Evolutionary conservation across 345 rosid species (phyloP), one percentile per base, ranked within the genome.

Genomic region (Clarkia xantiana): DNA sequence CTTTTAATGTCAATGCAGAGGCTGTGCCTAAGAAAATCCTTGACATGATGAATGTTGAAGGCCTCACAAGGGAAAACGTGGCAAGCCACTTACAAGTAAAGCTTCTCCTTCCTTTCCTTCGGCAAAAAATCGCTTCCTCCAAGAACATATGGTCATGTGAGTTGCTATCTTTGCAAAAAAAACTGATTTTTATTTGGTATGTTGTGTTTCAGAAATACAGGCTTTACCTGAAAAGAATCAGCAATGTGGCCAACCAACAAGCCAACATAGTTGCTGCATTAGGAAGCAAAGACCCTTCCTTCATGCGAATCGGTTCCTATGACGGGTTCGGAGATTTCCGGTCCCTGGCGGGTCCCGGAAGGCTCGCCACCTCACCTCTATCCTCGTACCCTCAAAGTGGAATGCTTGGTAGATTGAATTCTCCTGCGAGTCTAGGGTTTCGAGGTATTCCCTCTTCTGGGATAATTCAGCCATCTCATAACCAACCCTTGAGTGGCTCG

Each of bases 1-100:
- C 44, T 50, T 17, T 1, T 52, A 52, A 18, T 51, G 44, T 43
- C 12, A 53, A 49, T 71, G 74, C 82, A 91, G 98, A 87, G 71
- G 96, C 96, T 51, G 95, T 87, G 56, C 98, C 98, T 2, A 91
- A 91, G 68, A 84, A 80, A 76, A 87, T 91, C 58, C 87, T 91
- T 52, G 96, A 86, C 61, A 59, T 76, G 55, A 91, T 91, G 98
- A 80, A 84, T 57, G 78, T 84, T 50, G 98, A 84, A 50, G 79
- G 85, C 56, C 82, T 86, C 52, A 84, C 96, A 8, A 84, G 98
- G 67, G 95, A 91, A 74, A 91, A 91, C 61, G 98, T 91, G 18
- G 98, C 98, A 40, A 86, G 98, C 58, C 98, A 91, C 71, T 70
- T 91, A 58, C 96, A 91, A 94, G 98, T 65, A 67, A 49, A 25